Percentiles rank a stretch among this genome's conserved stretches.
phyloP scores from a whole-genome alignment of 176 grass and related monocot genomes.

The Oryza longistaminata region DNA sequence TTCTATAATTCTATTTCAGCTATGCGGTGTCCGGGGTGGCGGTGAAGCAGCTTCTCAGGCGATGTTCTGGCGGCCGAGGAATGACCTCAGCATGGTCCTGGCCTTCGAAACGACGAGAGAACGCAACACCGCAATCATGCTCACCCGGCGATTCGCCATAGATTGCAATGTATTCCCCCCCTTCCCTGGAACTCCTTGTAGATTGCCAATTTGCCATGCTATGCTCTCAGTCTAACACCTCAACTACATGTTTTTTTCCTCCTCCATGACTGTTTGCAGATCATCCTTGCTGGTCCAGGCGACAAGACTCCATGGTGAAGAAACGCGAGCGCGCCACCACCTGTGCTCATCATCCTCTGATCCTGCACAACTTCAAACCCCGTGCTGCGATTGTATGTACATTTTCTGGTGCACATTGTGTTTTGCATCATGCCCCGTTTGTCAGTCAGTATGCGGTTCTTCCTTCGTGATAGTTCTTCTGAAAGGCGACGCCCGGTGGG shows the following conservation, averaged over 20 bases:
- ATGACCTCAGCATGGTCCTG: conserved; percentile 57
- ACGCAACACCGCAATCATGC: conserved; percentile 75
- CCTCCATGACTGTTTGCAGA: conserved; percentile 37
- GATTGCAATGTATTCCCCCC: conserved; percentile 75
- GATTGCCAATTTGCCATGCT: background rate
- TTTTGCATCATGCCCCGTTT: conserved; percentile 7
- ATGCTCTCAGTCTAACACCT: background rate
- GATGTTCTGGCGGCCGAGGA: conserved; percentile 67
- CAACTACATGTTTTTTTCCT: background rate
- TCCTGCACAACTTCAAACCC: background rate
- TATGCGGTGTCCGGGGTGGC: conserved; percentile 75
- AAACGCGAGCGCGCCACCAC: background rate
- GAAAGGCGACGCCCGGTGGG: conserved; percentile 25
- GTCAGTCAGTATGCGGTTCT: background rate
- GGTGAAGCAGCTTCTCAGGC: conserved; percentile 67
- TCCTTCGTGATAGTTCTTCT: background rate
- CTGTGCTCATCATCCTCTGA: background rate
- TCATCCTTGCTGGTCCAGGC: conserved; percentile 64
- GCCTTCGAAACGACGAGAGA: conserved; percentile 75
- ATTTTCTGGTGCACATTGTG: conserved; percentile 32
- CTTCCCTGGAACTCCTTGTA: background rate
- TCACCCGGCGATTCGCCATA: conserved; percentile 73
- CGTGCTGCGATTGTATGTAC: conserved; percentile 33
- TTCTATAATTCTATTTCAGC: conserved; percentile 35
- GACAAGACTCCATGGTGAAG: conserved; percentile 52